Evolutionary conservation across 2,329 filamentous ascomycete species (phyloP), one percentile per base, ranked within the genome.

Genomic region (Zymoseptoria tritici): DNA sequence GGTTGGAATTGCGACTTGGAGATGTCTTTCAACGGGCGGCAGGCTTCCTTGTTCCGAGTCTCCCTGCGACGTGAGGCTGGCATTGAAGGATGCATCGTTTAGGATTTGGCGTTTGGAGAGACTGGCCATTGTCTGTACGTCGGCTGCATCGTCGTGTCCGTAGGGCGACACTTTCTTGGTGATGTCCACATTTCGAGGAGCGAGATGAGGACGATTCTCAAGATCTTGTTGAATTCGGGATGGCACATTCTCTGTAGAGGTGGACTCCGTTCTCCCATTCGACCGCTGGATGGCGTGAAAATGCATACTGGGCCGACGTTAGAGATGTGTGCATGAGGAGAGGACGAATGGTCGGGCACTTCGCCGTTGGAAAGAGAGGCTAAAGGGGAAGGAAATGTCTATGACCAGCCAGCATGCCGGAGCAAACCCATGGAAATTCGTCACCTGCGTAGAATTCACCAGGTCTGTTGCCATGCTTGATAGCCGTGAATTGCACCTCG

Each of bases 1-100:
- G n/a, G 49, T 59, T 11, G 65, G 58, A 4, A 65, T 61, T 7
- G 57, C 54, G 2, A 57, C 50, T 53, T 58, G 52, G 2, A 55
- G 53, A 29, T 31, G 36, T 22, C 51, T 2, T 21, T n/a, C n/a
- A n/a, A n/a, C n/a, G 9, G n/a, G 21, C 50, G 46, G 56, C 16
- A 5, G 36, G 36, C 16, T 16, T 46, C 6, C 16, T 6, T 46
- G 36, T 4, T 46, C 36, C 6, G 36, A 46, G 2, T 46, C 36
- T 42, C 4, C 16, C 36, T 46, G 36, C 36, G 36, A 16, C 36
- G 2, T n/a, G 26, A 29, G 26, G 42, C 57, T 58, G 24, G 26
- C 36, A 19, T 31, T 26, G 16, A 19, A 22, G 20, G n/a, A 21
- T 21, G 16, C 22, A 19, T 58, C 57, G 52, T n/a, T 19, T 16